These are phyloP conservation scores for Microbotryum scabiosae DNA, from an alignment of 1,284 basidiomycete species.

Conservation along the genomic window DNA sequence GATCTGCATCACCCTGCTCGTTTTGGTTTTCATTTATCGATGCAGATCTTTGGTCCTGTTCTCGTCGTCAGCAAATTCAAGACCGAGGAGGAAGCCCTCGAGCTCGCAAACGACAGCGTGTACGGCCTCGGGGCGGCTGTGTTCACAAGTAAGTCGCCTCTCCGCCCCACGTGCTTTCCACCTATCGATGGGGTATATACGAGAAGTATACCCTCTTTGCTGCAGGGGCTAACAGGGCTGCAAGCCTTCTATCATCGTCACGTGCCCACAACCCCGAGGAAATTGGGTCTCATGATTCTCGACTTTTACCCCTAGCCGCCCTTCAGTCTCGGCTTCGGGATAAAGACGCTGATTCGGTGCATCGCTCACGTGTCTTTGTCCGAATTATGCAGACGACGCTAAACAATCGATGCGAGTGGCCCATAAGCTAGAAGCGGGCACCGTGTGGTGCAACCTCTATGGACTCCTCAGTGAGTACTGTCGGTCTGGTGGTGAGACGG, in stretches of 20 bases:
- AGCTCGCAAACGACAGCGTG: conserved; percentile 68
- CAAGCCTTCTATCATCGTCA: too few relatives aligned
- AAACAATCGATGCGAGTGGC: conserved; percentile 79
- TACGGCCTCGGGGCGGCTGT: conserved; percentile 85
- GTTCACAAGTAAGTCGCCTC: conserved; percentile 50
- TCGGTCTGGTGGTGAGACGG: not conserved
- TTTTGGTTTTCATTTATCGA: too few relatives aligned
- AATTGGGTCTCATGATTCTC: too few relatives aligned
- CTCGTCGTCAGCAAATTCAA: conserved; percentile 32
- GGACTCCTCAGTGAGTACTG: not conserved
- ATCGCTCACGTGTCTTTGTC: too few relatives aligned
- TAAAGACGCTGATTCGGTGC: too few relatives aligned
- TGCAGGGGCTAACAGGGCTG: too few relatives aligned
- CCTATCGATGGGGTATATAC: too few relatives aligned
- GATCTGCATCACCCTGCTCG: too few relatives aligned
- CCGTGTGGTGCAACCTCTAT: conserved; percentile 49
- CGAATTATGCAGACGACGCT: conserved; percentile 49
- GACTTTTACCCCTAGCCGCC: too few relatives aligned
- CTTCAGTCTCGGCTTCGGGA: too few relatives aligned
- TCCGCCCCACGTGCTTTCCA: not conserved
- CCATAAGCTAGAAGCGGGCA: conserved; percentile 67
- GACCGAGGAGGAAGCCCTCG: conserved; percentile 51
- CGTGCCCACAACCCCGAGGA: too few relatives aligned
- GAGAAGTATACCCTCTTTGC: too few relatives aligned
- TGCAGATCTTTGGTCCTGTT: conserved; percentile 35